Evolutionary conservation across 2,329 filamentous ascomycete genomes (phyloP).

Genomic region (Teratosphaeria pseudoeucalypti): DNA sequence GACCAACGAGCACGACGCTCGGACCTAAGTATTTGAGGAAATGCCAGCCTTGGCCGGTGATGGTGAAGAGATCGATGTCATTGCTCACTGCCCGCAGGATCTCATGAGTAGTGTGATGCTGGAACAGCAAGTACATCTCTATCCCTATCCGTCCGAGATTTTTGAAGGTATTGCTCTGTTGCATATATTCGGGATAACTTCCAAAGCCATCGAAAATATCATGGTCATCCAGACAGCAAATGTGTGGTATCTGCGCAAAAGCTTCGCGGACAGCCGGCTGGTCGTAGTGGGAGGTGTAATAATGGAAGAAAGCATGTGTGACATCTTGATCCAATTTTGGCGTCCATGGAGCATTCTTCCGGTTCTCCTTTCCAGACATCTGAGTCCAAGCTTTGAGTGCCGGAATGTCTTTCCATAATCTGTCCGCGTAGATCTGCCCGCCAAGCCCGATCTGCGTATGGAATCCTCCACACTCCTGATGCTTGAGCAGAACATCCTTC

Average conservation of each 20-base stretch:
- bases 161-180: constrained; percentile 93
- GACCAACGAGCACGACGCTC: constrained; percentile 77
- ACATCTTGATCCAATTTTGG: constrained; percentile 93
- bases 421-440: constrained; percentile 89
- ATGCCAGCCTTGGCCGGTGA: constrained; percentile 96
- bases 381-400: constrained; percentile 89
- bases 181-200: constrained; percentile 97
- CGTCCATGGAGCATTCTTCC: constrained; percentile 85
- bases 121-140: constrained; percentile 96
- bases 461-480: constrained; percentile 90
- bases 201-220: constrained; percentile 98
- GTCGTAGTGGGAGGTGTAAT: constrained; percentile 97
- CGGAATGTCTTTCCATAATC: constrained; percentile 92
- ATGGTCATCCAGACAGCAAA: constrained; percentile 89
- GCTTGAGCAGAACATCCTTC: constrained; percentile 97
- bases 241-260: constrained; percentile 92
- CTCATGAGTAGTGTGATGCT: constrained; percentile 92
- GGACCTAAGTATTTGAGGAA: constrained; percentile 95
- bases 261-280: constrained; percentile 90
- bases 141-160: constrained; percentile 93
- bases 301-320: constrained; percentile 94
- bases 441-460: constrained; percentile 87
- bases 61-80: constrained; percentile 86
- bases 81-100: constrained; percentile 80
- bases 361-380: constrained; percentile 83